These are phyloP conservation scores for Penicillium canescens DNA, from an alignment of 495 filamentous ascomycete genomes.

Conservation along the genomic window DNA sequence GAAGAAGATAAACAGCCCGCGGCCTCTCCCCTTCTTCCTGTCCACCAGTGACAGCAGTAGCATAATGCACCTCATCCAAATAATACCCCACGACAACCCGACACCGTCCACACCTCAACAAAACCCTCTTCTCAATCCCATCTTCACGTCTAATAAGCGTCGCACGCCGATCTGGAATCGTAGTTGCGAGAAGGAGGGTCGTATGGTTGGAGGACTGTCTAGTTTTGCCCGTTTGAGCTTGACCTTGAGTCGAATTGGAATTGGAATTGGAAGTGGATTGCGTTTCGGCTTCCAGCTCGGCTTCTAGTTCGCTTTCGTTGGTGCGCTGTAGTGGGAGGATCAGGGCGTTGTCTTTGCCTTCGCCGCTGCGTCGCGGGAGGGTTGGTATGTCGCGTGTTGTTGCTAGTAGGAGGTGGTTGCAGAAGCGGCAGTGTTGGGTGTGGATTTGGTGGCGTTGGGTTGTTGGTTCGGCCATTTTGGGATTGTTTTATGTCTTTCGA, in stretches of 20 bases:
- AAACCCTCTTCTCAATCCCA: constrained; percentile 70
- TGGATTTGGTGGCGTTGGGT: constrained; percentile 39
- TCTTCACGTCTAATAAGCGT: constrained; percentile 62
- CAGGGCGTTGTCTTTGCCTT: constrained; percentile 25
- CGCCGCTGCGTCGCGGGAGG: constrained; percentile 53
- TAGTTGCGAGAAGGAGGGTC: constrained; percentile 51
- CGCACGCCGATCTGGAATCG: constrained; percentile 45
- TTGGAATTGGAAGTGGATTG: neutral
- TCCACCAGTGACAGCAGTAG: neutral
- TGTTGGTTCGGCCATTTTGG: constrained; percentile 9
- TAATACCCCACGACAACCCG: constrained; percentile 64
- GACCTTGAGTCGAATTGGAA: too few relatives aligned
- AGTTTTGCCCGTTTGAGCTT: neutral
- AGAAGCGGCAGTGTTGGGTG: constrained; percentile 75
- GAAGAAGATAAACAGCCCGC: constrained; percentile 62
- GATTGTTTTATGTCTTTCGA: neutral
- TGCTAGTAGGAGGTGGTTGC: constrained; percentile 68
- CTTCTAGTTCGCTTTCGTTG: neutral
- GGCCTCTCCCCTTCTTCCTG: constrained; percentile 25
- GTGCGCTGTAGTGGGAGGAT: constrained; percentile 29
- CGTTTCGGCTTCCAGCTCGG: constrained; percentile 8
- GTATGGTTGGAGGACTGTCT: constrained; percentile 29
- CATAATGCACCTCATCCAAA: constrained; percentile 40
- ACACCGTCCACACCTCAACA: constrained; percentile 65
- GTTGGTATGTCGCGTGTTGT: constrained; percentile 55